Percentiles rank a stretch among this genome's conserved stretches.
Conservation (phyloP, 2,329 filamentous ascomycete species). For the Knufia fluminis region DNA sequence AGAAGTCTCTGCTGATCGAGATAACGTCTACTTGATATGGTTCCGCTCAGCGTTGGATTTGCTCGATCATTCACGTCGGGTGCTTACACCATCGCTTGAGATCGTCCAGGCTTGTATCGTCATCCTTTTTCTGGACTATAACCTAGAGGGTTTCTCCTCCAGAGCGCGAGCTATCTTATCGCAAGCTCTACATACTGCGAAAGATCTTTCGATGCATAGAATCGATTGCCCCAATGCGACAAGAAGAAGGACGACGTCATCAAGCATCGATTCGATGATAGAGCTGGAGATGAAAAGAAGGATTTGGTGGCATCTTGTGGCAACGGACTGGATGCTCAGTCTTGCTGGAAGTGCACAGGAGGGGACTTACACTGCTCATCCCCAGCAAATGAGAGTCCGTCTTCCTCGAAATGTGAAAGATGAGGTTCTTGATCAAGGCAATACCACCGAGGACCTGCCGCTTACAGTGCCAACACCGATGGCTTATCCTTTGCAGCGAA, state of each 20-base stretch:
- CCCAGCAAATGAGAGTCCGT: constrained; percentile 34
- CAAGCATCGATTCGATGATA: constrained; percentile 14
- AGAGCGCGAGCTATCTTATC: constrained; percentile 14
- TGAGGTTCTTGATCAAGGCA: constrained; percentile 25
- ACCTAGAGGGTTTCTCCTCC: constrained; percentile 17
- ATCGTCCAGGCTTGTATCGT: constrained; percentile 16
- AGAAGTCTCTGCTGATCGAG: constrained; percentile 1
- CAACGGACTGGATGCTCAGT: constrained; percentile 36
- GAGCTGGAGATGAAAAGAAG: constrained; percentile 33
- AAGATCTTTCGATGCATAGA: constrained; percentile 30
- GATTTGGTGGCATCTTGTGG: constrained; percentile 36
- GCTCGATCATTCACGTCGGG: constrained; percentile 15
- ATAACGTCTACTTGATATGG: constrained; percentile 12
- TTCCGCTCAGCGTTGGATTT: constrained; percentile 14
- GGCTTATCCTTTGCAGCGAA: constrained; percentile 37
- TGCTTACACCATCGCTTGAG: constrained; percentile 9
- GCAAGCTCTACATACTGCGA: constrained; percentile 20
- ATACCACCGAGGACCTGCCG: constrained; percentile 23
- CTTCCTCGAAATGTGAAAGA: constrained; percentile 37
- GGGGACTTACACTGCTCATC: constrained; percentile 35
- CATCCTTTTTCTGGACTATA: constrained; percentile 17
- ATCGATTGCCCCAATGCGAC: constrained; percentile 24
- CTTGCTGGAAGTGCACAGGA: constrained; percentile 37
- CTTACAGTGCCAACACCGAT: constrained; percentile 33
- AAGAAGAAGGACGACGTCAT: constrained; percentile 14